Base-by-base conservation (phyloP, 176 grass and related monocot genomes). In the Carex cristatella region DNA sequence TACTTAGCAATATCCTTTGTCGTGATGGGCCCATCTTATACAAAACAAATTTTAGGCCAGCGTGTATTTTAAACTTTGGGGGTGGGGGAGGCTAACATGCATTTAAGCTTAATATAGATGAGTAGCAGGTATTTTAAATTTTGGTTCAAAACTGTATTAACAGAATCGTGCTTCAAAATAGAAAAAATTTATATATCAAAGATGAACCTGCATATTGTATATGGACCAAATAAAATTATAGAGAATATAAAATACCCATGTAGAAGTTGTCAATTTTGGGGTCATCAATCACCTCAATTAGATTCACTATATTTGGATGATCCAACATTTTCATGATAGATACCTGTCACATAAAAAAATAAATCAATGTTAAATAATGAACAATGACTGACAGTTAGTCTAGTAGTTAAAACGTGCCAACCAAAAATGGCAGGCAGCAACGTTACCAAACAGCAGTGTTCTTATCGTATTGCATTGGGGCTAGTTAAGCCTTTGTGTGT, bases 281-380 rank as follows among this genome's bases (percentile, higher is more conserved):
- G 62, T 92, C 93, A 85, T 98, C 87, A 85, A 98, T 98, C 88
- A 92, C 95, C 88, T 98, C 95, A 79, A 98, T 84, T 31, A 94
- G 91, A 92, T 98, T 98, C 88, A 98, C 91, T 77, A 95, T 93
- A 88, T 95, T 95, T 67, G 95, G 93, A 87, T 98, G 93, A 81
- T 93, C 86, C 88, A 98, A 64, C 85, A 92, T 90, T 92, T 98
- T 94, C 93, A 98, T 98, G 86, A 98, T 93, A 27, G 93, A 91
- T 68, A 95, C 91, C 91, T 98, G 89, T 76, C 81, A 79, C 84
- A 31, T 44, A 65, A 30, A 55, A 55, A 23, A 65, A 27, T n/a
- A 40, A 44, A 49, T 49, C 9, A 49, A 10, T 49, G 48, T 49
- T 81, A 51, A 9, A 83, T 5, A 90, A 33, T 61, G 46, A 27